A percentile compares a stretch with the other conserved stretches of the same genome.
These are phyloP conservation scores for Xerocomus potaroensis DNA, from an alignment of 768 basidiomycete genomes.

Conservation along the genomic window DNA sequence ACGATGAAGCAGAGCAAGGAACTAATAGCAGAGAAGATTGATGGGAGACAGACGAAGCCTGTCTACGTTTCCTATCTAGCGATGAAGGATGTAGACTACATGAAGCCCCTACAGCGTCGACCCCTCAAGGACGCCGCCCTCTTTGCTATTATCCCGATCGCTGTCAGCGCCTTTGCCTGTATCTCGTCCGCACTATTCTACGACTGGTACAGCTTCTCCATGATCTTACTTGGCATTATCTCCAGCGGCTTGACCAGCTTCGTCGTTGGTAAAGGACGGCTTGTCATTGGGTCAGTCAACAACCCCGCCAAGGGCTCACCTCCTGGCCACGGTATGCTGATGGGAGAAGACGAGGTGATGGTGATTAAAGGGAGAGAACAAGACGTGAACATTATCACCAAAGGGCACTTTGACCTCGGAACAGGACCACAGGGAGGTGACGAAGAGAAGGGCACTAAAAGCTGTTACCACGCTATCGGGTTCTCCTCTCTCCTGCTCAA, in stretches of 20 bases:
- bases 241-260: slow-evolving; percentile 26
- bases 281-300: too few species aligned
- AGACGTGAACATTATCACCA: slow-evolving; percentile 18
- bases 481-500: slow-evolving; percentile 24
- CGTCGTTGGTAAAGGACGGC: not conserved
- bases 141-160: slow-evolving; percentile 22
- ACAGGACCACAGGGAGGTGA: not conserved
- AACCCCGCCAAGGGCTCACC: too few species aligned
- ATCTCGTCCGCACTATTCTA: slow-evolving; percentile 15
- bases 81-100: slow-evolving; percentile 7
- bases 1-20: slow-evolving; percentile 12
- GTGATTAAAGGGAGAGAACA: too few species aligned
- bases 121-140: slow-evolving; percentile 7
- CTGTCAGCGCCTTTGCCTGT: slow-evolving; percentile 22
- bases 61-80: slow-evolving; percentile 15
- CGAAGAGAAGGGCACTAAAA: not conserved
- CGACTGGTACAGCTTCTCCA: too few species aligned
- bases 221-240: too few species aligned
- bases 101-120: slow-evolving; percentile 2
- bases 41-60: slow-evolving; percentile 21
- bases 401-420: too few species aligned
- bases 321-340: too few species aligned
- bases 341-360: too few species aligned
- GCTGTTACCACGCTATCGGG: slow-evolving; percentile 17
- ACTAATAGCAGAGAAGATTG: slow-evolving; percentile 5